Base-by-base conservation (phyloP, 768 basidiomycete species). In the Suillus fuscotomentosus region DNA sequence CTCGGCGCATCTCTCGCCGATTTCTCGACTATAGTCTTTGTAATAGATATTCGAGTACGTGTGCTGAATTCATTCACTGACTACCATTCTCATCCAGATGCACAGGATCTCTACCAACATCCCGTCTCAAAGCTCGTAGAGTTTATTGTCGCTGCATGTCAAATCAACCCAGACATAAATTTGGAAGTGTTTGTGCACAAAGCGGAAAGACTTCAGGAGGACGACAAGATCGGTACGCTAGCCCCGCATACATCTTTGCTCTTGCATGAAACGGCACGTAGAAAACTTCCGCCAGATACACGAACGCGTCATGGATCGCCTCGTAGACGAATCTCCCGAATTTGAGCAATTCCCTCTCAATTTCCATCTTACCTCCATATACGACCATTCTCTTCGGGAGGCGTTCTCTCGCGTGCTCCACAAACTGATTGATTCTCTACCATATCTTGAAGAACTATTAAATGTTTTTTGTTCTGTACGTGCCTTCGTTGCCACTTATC, bases 131-230 rank as follows among this genome's bases (percentile, higher is more conserved):
- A 88, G 68, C 86, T 96, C 60, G 88, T 93, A 63, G 87, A 93
- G 66, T 88, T 94, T 70, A 89, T 95, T 66, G 82, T 89, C 38
- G 86, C 90, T 8, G 90, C 92, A 4, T 91, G 88, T 71, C 82
- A 86, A 50, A 84, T 88, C 47, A 93, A 92, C 71, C 92, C 89
- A 7, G 80, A 83, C 50, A 86, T 96, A 64, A 86, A 88, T 67
- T 83, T 98, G 27, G 94, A 97, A 72, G 90, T 98, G 38, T 97
- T 98, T 70, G 92, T 96, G 7, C 97, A 98, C 78, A 98, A 99
- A 76, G 90, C 93, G 9, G 97, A 99, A 76, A 91, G 89, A 55
- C 79, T 97, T 50, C 88, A 90, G 63, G 94, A 97, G 68, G 95
- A 97, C 67, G 95, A 97, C 73, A 91, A 94, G 74, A 87, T 91